Evolutionary conservation across 305 asterid genomes (phyloP), one percentile per base, ranked within the genome.

Genomic region (Plantago lanceolata): DNA sequence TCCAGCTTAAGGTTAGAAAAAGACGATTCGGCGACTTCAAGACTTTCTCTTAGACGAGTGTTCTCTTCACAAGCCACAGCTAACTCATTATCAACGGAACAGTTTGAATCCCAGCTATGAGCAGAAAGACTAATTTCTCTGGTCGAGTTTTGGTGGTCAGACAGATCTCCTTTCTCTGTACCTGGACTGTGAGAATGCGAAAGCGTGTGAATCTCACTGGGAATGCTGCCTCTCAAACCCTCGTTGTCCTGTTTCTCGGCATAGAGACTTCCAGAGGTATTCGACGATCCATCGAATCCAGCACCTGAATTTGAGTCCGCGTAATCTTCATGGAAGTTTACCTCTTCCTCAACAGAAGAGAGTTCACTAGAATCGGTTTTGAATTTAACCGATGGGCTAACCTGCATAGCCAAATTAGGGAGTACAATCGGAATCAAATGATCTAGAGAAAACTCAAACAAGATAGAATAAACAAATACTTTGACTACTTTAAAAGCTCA

Each of bases 221-320:
- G 70, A 29, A 59, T 37, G 60, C 76, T 66, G 64, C 80, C 76
- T 78, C 75, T 82, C 58, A 75, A 75, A 72, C 80, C 77, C 59
- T 86, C 91, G 31, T 69, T 60, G 48, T 79, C 95, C 63, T 76
- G 86, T 76, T 82, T 94, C 70, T 88, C 99, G 18, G 95, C 83
- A 65, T 79, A 86, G 33, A 88, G 75, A 75, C 95, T 86, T 76
- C 73, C 99, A 0, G 99, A 94, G 59, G 96, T 80, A 74, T 82
- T 86, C 64, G 96, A 90, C 26, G 96, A 94, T 66, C 85, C 95
- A 70, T 89, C 98, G 59, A 79, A 74, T 63, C 89, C 94, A 59
- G 81, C 68, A 45, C 80, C 82, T 43, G 84, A 86, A 53, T 83
- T 85, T 57, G 83, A 86, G 59, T 83, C 88, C 51, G 83, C 76